A percentile compares a stretch with the other conserved stretches of the same genome.
These are phyloP conservation scores for Backusella parvicylindrica DNA, from an alignment of 192 early-diverging fungal genomes.

Conservation along the genomic window DNA sequence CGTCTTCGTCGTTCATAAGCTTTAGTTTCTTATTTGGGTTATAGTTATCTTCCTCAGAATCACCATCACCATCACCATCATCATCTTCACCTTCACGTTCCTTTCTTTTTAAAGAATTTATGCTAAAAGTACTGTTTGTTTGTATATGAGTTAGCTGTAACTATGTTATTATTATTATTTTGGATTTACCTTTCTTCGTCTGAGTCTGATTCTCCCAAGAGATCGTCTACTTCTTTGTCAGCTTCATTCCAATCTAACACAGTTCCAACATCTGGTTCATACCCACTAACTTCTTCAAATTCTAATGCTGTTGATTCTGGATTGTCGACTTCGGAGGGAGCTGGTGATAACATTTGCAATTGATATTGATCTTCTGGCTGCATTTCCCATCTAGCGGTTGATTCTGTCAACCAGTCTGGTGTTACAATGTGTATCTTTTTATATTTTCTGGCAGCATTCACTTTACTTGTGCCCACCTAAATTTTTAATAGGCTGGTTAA, in stretches of 20 bases:
- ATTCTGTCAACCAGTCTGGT: conserved; percentile 68
- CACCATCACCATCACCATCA: neutral
- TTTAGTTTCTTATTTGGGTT: neutral
- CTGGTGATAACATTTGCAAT: conserved; percentile 19
- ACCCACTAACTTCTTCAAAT: conserved; percentile 27
- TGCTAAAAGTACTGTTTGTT: neutral
- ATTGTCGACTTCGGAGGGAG: conserved; percentile 35
- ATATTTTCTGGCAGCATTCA: conserved; percentile 55
- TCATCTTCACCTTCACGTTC: neutral
- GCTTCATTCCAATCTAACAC: conserved; percentile 42
- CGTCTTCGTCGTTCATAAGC: neutral
- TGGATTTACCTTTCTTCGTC: conserved; percentile 8
- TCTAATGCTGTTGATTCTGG: conserved; percentile 31
- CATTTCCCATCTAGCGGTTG: conserved; percentile 64
- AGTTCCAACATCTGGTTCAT: conserved; percentile 12
- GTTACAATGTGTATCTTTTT: conserved; percentile 49
- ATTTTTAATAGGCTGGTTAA: too few relatives aligned
- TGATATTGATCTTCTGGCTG: conserved; percentile 67
- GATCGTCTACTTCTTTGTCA: conserved; percentile 34
- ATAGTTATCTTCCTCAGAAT: neutral
- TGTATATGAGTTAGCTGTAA: neutral
- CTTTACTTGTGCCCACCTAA: conserved; percentile 76
- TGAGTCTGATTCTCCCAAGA: neutral
- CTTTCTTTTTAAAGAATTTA: neutral
- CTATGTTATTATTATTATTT: neutral